These are phyloP conservation scores for Rachicladosporium sp. DNA, from an alignment of 2,329 filamentous ascomycete species.

Conservation along the genomic window DNA sequence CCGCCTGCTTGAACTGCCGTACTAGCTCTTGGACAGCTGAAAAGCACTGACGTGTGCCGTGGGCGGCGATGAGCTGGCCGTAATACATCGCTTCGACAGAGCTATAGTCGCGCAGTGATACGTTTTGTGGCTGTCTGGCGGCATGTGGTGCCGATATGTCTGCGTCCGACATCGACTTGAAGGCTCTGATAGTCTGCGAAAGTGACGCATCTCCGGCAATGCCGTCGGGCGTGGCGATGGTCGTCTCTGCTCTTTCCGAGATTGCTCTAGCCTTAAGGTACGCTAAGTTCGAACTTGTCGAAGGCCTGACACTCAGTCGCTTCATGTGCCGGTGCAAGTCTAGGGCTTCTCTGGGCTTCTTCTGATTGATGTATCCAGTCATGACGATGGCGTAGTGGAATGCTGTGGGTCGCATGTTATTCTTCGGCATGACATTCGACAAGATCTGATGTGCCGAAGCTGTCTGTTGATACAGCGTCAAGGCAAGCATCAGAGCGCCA, in stretches of 20 bases:
- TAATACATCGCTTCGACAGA: slow-evolving; percentile 34
- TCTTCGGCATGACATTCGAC: slow-evolving; percentile 37
- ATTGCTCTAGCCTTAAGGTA: slow-evolving; percentile 24
- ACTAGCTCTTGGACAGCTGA: slow-evolving; percentile 42
- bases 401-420: slow-evolving; percentile 31
- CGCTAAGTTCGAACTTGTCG: slow-evolving; percentile 31
- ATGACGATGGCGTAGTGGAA: slow-evolving; percentile 44
- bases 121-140: slow-evolving; percentile 28
- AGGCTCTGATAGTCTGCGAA: slow-evolving; percentile 25
- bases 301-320: slow-evolving; percentile 25
- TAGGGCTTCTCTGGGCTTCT: slow-evolving; percentile 35
- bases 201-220: slow-evolving; percentile 27
- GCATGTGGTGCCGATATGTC: slow-evolving; percentile 30
- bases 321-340: slow-evolving; percentile 37
- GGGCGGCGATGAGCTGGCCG: slow-evolving; percentile 44
- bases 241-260: slow-evolving; percentile 23
- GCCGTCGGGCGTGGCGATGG: slow-evolving; percentile 18
- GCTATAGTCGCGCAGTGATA: not conserved
- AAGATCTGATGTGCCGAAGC: slow-evolving; percentile 44
- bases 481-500: slow-evolving; percentile 46
- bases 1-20: slow-evolving; percentile 34
- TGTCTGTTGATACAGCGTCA: slow-evolving; percentile 41
- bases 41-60: slow-evolving; percentile 35
- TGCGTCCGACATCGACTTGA: slow-evolving; percentile 4
- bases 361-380: slow-evolving; percentile 33